phyloP scores from a whole-genome alignment of 768 basidiomycete species.

The Russula earlei region DNA sequence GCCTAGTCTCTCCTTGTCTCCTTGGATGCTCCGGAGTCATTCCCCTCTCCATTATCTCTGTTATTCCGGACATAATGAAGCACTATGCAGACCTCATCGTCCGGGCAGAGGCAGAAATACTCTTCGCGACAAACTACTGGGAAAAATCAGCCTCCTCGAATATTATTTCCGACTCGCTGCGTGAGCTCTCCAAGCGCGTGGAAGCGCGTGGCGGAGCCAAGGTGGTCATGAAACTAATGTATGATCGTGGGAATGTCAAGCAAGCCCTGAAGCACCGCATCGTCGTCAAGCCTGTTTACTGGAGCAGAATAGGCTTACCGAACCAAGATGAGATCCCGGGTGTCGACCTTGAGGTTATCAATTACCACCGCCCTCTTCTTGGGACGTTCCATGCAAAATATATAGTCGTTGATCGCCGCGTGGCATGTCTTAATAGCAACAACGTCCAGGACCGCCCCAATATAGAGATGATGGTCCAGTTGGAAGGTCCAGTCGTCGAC shows the following conservation, averaged over 20 bases:
- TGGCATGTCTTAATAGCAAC: too few relatives aligned
- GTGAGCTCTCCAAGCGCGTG: slow-evolving; percentile 32
- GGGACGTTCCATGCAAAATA: too few relatives aligned
- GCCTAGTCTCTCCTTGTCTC: slow-evolving; percentile 53
- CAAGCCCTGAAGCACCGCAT: slow-evolving; percentile 29
- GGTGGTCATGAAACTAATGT: slow-evolving; percentile 57
- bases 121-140: slow-evolving; percentile 60
- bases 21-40: slow-evolving; percentile 53
- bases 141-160: slow-evolving; percentile 42
- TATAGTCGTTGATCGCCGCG: too few relatives aligned
- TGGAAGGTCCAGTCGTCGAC: too few relatives aligned
- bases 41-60: slow-evolving; percentile 50
- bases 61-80: slow-evolving; percentile 64
- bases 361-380: too few relatives aligned
- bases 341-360: too few relatives aligned
- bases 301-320: too few relatives aligned
- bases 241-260: slow-evolving; percentile 52
- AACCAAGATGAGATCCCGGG: too few relatives aligned
- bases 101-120: slow-evolving; percentile 50
- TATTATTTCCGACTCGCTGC: slow-evolving; percentile 37
- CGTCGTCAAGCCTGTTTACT: too few relatives aligned
- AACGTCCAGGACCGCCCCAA: too few relatives aligned
- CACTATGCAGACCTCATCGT: slow-evolving; percentile 58
- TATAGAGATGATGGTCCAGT: too few relatives aligned
- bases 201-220: slow-evolving; percentile 35